Percentiles rank a stretch among this genome's conserved stretches.
phyloP scores from a whole-genome alignment of 2,329 filamentous ascomycete genomes.

The Akanthomyces uredinophilus region DNA sequence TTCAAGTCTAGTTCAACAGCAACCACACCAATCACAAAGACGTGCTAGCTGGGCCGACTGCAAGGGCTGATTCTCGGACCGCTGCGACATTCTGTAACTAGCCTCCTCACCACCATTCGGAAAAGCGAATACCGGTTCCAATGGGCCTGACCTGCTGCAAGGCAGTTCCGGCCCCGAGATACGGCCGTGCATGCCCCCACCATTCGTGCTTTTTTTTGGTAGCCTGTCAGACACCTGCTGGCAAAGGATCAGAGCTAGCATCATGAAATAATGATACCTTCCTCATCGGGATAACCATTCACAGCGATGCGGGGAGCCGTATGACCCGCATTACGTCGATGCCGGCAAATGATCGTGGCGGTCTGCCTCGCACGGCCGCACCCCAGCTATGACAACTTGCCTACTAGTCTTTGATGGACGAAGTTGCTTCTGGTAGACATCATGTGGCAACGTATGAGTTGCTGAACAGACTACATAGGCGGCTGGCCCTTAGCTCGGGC shows the following conservation, averaged over 20 bases:
- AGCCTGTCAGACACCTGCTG: neutral
- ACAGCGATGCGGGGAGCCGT: neutral
- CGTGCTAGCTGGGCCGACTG: neutral
- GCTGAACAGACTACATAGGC: neutral
- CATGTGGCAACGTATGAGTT: neutral
- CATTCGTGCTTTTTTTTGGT: neutral
- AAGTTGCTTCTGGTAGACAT: neutral
- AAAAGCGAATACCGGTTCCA: neutral
- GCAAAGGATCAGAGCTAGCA: conserved; percentile 3
- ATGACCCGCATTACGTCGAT: neutral
- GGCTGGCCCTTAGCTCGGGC: neutral
- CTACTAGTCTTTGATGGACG: neutral
- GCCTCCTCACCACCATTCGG: neutral
- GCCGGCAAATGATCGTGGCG: neutral
- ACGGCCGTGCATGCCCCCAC: neutral
- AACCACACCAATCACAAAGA: neutral
- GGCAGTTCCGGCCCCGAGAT: neutral
- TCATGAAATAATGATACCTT: conserved; percentile 6
- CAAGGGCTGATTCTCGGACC: neutral
- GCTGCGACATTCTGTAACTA: neutral
- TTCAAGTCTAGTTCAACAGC: neutral
- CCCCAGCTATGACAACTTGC: neutral
- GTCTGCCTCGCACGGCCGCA: neutral
- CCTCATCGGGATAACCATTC: neutral
- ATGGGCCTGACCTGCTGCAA: conserved; percentile 9